Evolutionary conservation across 2,329 filamentous ascomycete species (phyloP).

Genomic region (Pseudogymnoascus sp.): DNA sequence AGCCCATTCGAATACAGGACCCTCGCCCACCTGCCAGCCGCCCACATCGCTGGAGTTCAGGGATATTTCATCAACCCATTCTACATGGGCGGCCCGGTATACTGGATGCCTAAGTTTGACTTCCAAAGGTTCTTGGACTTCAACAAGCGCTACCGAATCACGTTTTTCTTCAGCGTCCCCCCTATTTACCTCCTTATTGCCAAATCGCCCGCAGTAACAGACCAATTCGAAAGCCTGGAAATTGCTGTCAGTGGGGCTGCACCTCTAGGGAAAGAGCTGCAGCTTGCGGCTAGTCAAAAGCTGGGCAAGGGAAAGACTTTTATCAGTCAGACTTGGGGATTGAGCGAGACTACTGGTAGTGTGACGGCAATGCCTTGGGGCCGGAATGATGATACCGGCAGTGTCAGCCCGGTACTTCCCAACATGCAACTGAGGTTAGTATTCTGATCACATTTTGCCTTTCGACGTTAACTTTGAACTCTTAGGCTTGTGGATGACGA

Average conservation of each 20-base stretch:
- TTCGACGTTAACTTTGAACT: background rate
- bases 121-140: constrained; percentile 62
- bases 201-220: constrained; percentile 57
- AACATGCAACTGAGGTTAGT: constrained; percentile 40
- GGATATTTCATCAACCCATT: constrained; percentile 39
- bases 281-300: constrained; percentile 41
- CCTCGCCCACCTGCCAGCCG: constrained; percentile 37
- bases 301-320: constrained; percentile 48
- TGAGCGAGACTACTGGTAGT: constrained; percentile 76
- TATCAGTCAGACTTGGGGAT: constrained; percentile 52
- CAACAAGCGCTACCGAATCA: constrained; percentile 61
- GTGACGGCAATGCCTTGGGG: constrained; percentile 55
- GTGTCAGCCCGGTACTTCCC: constrained; percentile 59
- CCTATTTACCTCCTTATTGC: constrained; percentile 65
- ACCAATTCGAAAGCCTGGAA: constrained; percentile 45
- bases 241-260: constrained; percentile 52
- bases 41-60: constrained; percentile 40
- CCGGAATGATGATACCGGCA: constrained; percentile 34
- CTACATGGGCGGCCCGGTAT: constrained; percentile 43
- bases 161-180: constrained; percentile 58
- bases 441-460: background rate
- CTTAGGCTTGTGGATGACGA: constrained; percentile 54
- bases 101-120: constrained; percentile 72
- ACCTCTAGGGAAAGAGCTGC: constrained; percentile 47
- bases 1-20: constrained; percentile 31